Evolutionary conservation across 108 stramenopile genomes (phyloP), one percentile per base, ranked within the genome.

Genomic region (Fragilaria radians): DNA sequence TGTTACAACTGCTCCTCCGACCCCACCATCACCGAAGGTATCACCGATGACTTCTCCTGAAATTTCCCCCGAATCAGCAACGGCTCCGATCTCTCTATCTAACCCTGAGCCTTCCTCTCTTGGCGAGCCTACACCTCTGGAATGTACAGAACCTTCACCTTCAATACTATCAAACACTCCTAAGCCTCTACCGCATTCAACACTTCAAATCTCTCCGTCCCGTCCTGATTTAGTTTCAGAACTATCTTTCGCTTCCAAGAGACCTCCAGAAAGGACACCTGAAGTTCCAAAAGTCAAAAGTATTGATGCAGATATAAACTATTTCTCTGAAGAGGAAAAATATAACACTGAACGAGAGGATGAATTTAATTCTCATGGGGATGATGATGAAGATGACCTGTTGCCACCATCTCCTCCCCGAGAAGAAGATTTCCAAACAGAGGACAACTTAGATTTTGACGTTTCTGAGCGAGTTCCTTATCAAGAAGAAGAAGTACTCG

Each of bases 1-100:
- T 32, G 77, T 72, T 27, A 67, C 77, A 17, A 78, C 77, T 14
- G 45, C 57, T 48, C 63, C 77, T 5, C 67, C 66, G 2, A 71
- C 71, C 49, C 77, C 76, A 36, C 22, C 17, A 22, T 7, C 45
- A 28, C 17, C 63, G 14, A 7, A 18, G 21, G 19, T 7, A 36
- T 5, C 28, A 4, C 21, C 33, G 26, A 11, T 2, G 5, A 42
- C 27, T 1, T 23, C 55, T 31, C 55, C 55, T 4, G 32, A 57
- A n/a, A 28, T 33, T 18, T 3, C 2, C 9, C 27, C 19, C 7
- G 50, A 42, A 42, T 7, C 7, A 42, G 14, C 7, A 48, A 23
- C 19, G 23, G 47, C 19, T 22, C 22, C 19, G 47, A 2, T 4
- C 19, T 23, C 47, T 2, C 1, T 48, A 1, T 2, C 19, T 4